phyloP scores from a whole-genome alignment of 441 rosid genomes.

The Flueggea neowawraea region DNA sequence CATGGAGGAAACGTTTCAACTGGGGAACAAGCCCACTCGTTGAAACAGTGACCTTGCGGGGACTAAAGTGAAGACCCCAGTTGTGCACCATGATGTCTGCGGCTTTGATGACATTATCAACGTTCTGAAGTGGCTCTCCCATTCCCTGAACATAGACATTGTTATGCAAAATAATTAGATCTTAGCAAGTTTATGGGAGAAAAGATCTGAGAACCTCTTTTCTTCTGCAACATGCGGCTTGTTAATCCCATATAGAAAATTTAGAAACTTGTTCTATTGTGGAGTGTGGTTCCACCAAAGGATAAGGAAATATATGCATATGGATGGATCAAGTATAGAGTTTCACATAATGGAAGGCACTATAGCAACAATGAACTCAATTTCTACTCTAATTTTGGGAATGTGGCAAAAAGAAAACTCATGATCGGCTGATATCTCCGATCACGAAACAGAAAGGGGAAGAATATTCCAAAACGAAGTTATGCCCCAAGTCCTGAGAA shows the following conservation, averaged over 20 bases:
- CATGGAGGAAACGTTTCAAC: slow-evolving; percentile 70
- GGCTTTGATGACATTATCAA: slow-evolving; percentile 78
- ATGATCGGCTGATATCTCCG: background rate
- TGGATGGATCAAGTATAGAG: no score
- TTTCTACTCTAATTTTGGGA: background rate
- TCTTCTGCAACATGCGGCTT: no score
- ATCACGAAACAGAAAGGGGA: background rate
- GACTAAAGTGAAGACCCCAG: slow-evolving; percentile 91
- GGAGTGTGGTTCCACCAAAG: no score
- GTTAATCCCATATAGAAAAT: no score
- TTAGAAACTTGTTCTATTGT: no score
- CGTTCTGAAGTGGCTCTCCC: slow-evolving; percentile 95
- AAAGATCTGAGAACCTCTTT: no score
- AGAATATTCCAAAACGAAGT: background rate
- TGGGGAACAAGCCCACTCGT: slow-evolving; percentile 97
- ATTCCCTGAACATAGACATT: slow-evolving; percentile 58
- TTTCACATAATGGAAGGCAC: no score
- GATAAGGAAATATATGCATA: no score
- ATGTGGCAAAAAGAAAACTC: no score
- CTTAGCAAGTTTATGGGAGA: background rate
- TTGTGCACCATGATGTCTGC: slow-evolving; percentile 82
- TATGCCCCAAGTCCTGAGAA: background rate
- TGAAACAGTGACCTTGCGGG: slow-evolving; percentile 86
- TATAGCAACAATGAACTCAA: no score
- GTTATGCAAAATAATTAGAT: slow-evolving; percentile 5